phyloP scores from a whole-genome alignment of 1,284 basidiomycete genomes.

The Apiotrichum montevideense region DNA sequence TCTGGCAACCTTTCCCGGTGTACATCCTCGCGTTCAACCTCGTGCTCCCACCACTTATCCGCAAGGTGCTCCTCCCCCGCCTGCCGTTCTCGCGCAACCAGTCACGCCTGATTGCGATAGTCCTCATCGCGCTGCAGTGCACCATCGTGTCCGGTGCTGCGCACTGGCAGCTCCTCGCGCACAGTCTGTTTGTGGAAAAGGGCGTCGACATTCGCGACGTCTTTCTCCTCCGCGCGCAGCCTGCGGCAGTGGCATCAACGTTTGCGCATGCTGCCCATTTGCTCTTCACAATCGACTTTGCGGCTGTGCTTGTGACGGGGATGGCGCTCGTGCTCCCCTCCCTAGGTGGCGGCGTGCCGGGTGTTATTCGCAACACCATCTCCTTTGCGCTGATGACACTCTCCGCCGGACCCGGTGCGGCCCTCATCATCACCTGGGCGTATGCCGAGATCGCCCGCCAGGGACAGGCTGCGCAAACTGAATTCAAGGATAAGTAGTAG shows the following conservation, averaged over 20 bases:
- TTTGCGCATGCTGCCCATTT: conserved; percentile 4
- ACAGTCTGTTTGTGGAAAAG: background rate
- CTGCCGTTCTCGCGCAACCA: background rate
- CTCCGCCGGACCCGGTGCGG: conserved; percentile 10
- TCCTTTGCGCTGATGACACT: background rate
- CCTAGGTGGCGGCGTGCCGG: background rate
- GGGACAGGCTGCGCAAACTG: background rate
- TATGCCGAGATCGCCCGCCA: conserved; percentile 1
- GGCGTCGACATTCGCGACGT: conserved; percentile 1
- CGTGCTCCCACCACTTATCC: conserved; percentile 7
- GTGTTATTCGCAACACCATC: background rate
- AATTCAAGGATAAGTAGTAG: too few relatives aligned
- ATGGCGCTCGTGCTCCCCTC: background rate
- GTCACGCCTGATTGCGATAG: background rate
- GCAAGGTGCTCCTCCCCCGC: background rate
- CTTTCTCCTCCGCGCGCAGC: conserved; percentile 4
- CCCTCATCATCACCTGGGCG: conserved; percentile 11
- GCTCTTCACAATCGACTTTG: conserved; percentile 11
- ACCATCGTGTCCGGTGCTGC: background rate
- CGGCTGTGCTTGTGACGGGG: background rate
- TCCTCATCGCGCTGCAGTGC: conserved; percentile 3
- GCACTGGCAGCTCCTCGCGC: conserved; percentile 5
- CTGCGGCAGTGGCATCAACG: background rate
- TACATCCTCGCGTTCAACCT: conserved; percentile 11
- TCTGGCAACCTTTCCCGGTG: conserved; percentile 19